phyloP scores from a whole-genome alignment of 176 grass and related monocot genomes.

The Paspalum vaginatum region DNA sequence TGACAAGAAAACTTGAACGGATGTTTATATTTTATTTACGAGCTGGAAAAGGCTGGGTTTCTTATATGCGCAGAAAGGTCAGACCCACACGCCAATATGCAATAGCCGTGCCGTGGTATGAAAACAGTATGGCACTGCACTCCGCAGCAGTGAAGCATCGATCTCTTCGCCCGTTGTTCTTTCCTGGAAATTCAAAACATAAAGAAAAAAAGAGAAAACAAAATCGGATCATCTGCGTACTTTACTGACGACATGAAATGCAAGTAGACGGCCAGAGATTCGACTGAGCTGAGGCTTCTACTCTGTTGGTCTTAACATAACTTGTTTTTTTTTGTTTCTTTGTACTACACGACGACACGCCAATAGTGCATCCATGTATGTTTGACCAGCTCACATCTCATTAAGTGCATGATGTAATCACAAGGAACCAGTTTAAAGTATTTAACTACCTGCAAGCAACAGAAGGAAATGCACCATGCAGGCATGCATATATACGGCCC shows the following conservation, averaged over 20 bases:
- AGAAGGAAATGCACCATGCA: too few relatives aligned
- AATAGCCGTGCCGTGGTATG: constrained; percentile 13
- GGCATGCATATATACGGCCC: background rate
- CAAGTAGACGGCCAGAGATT: too few relatives aligned
- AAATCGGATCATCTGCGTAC: background rate
- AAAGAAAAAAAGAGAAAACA: background rate
- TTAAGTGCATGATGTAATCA: too few relatives aligned
- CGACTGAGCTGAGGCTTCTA: too few relatives aligned
- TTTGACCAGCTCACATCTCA: background rate
- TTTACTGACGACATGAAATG: too few relatives aligned
- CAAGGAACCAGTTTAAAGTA: too few relatives aligned
- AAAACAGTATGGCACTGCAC: constrained; percentile 22
- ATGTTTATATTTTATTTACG: background rate
- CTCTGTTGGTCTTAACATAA: too few relatives aligned
- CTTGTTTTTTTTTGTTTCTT: too few relatives aligned
- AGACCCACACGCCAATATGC: background rate
- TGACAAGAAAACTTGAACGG: too few relatives aligned
- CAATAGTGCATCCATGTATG: background rate
- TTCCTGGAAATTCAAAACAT: background rate
- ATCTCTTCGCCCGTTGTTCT: constrained; percentile 26
- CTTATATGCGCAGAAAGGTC: background rate
- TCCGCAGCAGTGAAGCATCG: constrained; percentile 18
- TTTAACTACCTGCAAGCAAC: too few relatives aligned
- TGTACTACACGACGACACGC: too few relatives aligned
- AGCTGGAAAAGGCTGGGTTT: background rate